Conservation (phyloP, 352 stramenopile genomes). For the Phytophthora crassamura region DNA sequence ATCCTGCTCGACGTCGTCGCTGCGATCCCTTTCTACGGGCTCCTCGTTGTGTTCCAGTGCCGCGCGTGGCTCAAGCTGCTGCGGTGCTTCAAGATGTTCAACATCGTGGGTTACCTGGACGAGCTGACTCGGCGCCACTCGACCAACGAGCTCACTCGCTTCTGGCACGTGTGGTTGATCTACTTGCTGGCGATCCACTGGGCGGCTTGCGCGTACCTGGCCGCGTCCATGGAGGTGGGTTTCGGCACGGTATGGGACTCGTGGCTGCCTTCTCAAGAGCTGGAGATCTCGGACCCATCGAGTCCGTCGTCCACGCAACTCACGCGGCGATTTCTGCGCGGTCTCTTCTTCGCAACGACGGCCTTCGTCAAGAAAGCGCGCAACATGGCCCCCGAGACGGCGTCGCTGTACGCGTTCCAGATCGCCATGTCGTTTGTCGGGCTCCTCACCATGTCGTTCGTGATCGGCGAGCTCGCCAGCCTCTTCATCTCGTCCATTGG, state of each 20-base stretch:
- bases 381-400: slow-evolving; percentile 35
- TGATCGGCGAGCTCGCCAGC: slow-evolving; percentile 53
- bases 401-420: slow-evolving; percentile 43
- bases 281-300: slow-evolving; percentile 32
- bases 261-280: slow-evolving; percentile 44
- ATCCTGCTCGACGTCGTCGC: slow-evolving; percentile 47
- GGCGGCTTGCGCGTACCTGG: slow-evolving; percentile 52
- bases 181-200: slow-evolving; percentile 64
- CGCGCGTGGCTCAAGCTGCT: slow-evolving; percentile 36
- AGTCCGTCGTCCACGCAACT: slow-evolving; percentile 40
- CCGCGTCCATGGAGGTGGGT: slow-evolving; percentile 35
- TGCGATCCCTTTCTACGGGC: slow-evolving; percentile 41
- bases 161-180: slow-evolving; percentile 49
- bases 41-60: slow-evolving; percentile 30
- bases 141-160: slow-evolving; percentile 49
- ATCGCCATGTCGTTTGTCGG: slow-evolving; percentile 46
- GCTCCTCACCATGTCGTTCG: slow-evolving; percentile 52
- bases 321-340: slow-evolving; percentile 40
- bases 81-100: slow-evolving; percentile 52
- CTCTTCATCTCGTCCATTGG: slow-evolving; percentile 59
- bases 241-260: slow-evolving; percentile 50
- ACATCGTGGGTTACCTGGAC: slow-evolving; percentile 50
- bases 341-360: slow-evolving; percentile 49
- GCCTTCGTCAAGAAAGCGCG: slow-evolving; percentile 54
- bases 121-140: slow-evolving; percentile 59